These are phyloP conservation scores for Sporothrix curviconia DNA, from an alignment of 2,329 filamentous ascomycete species.

Conservation along the genomic window DNA sequence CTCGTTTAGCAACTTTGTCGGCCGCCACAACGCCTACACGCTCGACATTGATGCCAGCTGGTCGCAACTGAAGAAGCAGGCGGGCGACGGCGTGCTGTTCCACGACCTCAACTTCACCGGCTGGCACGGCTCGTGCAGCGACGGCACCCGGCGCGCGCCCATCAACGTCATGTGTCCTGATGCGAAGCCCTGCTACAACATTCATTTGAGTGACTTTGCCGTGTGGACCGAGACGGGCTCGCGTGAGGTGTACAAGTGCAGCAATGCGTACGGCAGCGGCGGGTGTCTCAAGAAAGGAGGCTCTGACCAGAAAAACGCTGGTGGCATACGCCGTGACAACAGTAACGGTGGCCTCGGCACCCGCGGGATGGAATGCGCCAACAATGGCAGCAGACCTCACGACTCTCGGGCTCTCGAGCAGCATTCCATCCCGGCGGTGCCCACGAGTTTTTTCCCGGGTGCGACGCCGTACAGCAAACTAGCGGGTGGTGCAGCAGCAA, in stretches of 20 bases:
- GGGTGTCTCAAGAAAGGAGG: slow-evolving; percentile 17
- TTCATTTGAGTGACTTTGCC: slow-evolving; percentile 19
- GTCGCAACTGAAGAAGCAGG: slow-evolving; percentile 22
- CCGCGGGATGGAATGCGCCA: not conserved
- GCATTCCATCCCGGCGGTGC: slow-evolving; percentile 20
- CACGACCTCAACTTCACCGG: slow-evolving; percentile 46
- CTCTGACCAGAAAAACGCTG: not conserved
- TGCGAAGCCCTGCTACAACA: slow-evolving; percentile 17
- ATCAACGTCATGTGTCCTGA: slow-evolving; percentile 37
- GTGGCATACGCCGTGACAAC: not conserved
- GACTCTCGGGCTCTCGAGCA: slow-evolving; percentile 17
- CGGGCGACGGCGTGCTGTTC: slow-evolving; percentile 46
- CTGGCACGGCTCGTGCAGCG: slow-evolving; percentile 48
- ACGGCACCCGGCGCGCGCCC: slow-evolving; percentile 45
- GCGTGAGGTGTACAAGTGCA: slow-evolving; percentile 17
- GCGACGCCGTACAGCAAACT: slow-evolving; percentile 18
- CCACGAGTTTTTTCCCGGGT: slow-evolving; percentile 20
- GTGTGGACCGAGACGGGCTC: slow-evolving; percentile 21
- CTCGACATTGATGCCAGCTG: slow-evolving; percentile 51
- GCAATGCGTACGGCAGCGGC: slow-evolving; percentile 20
- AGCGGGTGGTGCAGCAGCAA: slow-evolving; percentile 6
- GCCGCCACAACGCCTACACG: slow-evolving; percentile 52
- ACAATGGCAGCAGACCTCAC: slow-evolving; percentile 21
- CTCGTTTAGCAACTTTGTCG: slow-evolving; percentile 52
- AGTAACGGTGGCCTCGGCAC: not conserved